A percentile compares a stretch with the other conserved stretches of the same genome.
Conservation (phyloP, 371 early-diverging fungal genomes). For the Lichtheimia corymbifera region DNA sequence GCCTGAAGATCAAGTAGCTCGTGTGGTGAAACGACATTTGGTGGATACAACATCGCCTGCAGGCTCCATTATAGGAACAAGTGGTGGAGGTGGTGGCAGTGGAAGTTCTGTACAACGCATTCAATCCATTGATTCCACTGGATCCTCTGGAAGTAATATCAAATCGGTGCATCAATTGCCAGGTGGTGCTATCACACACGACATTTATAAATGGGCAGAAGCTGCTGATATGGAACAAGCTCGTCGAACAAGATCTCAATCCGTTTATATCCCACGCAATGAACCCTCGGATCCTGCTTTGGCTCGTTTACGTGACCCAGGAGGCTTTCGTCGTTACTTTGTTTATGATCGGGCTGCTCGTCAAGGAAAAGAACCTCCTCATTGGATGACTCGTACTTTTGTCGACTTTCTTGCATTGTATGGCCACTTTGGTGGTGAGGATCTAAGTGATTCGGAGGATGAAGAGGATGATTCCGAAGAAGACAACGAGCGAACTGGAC, state of each 20-base stretch:
- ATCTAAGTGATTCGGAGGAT: slow-evolving; percentile 44
- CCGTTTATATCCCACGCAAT: slow-evolving; percentile 34
- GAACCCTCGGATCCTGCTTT: slow-evolving; percentile 39
- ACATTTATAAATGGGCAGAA: slow-evolving; percentile 63
- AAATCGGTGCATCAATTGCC: slow-evolving; percentile 45
- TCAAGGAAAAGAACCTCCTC: slow-evolving; percentile 65
- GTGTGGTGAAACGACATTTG: slow-evolving; percentile 68
- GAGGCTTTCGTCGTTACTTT: slow-evolving; percentile 90
- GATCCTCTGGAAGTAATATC: slow-evolving; percentile 14
- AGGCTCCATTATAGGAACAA: slow-evolving; percentile 15
- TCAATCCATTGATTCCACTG: slow-evolving; percentile 9
- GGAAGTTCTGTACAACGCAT: slow-evolving; percentile 22
- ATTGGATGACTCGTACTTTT: slow-evolving; percentile 84
- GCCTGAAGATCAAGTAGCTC: slow-evolving; percentile 66
- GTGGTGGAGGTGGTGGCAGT: not conserved
- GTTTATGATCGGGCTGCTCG: slow-evolving; percentile 74
- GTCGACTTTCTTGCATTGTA: slow-evolving; percentile 92
- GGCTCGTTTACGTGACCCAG: slow-evolving; percentile 66
- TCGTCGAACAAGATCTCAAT: slow-evolving; percentile 40
- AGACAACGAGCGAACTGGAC: slow-evolving; percentile 14
- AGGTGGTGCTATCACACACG: slow-evolving; percentile 59
- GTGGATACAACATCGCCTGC: slow-evolving; percentile 49
- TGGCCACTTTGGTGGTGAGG: slow-evolving; percentile 92
- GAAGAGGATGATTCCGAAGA: slow-evolving; percentile 27
- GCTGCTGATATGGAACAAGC: slow-evolving; percentile 39